phyloP scores from a whole-genome alignment of 2,329 filamentous ascomycete species.

The Cladosporium sp. region DNA sequence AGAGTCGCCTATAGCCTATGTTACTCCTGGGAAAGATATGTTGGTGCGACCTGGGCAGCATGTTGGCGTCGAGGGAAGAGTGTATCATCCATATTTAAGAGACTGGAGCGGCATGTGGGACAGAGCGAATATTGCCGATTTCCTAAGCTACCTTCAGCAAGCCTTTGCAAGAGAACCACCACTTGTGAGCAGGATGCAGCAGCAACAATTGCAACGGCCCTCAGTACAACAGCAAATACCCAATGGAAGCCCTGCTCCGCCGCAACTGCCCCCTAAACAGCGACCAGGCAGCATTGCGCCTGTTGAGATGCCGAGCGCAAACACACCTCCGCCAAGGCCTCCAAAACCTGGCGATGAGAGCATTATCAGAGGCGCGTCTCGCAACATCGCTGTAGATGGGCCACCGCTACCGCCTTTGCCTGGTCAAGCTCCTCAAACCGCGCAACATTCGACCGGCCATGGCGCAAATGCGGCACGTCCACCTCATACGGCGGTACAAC shows the following conservation, averaged over 20 bases:
- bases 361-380: conserved; percentile 12
- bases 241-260: conserved; percentile 27
- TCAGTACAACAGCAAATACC: conserved; percentile 59
- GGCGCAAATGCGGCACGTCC: neutral
- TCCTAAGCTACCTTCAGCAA: conserved; percentile 73
- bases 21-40: conserved; percentile 84
- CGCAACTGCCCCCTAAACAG: conserved; percentile 33
- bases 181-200: conserved; percentile 66
- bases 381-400: conserved; percentile 20
- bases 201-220: conserved; percentile 45
- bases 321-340: conserved; percentile 42
- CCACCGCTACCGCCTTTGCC: conserved; percentile 33
- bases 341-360: conserved; percentile 45
- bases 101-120: conserved; percentile 88
- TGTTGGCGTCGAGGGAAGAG: conserved; percentile 83
- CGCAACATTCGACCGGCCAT: neutral
- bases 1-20: conserved; percentile 80
- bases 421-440: conserved; percentile 13
- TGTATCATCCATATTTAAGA: conserved; percentile 93
- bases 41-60: conserved; percentile 86
- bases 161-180: conserved; percentile 94
- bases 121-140: conserved; percentile 71
- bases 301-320: conserved; percentile 15
- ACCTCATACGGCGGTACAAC: neutral
- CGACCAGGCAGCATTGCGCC: conserved; percentile 10